phyloP scores from a whole-genome alignment of 192 early-diverging fungal genomes.

The Coemansia sp. region DNA sequence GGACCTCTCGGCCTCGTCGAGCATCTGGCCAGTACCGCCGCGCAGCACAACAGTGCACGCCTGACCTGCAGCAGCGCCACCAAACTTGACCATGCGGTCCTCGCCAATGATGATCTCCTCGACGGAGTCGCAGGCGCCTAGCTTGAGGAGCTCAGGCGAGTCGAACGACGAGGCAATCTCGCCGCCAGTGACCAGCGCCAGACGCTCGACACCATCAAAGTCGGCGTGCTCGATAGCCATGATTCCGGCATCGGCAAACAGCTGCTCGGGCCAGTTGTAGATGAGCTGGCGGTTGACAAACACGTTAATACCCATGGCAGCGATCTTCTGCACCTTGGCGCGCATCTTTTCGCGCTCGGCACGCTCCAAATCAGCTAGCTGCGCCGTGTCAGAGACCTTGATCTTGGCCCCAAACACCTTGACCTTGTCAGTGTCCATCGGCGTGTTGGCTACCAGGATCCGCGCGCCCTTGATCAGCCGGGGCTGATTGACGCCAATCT shows the following conservation, averaged over 20 bases:
- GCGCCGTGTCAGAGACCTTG: slow-evolving; percentile 93
- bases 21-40: slow-evolving; percentile 90
- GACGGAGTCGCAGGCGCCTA: slow-evolving; percentile 94
- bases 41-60: slow-evolving; percentile 98
- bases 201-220: slow-evolving; percentile 96
- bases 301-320: slow-evolving; percentile 95
- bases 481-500: slow-evolving; percentile 98
- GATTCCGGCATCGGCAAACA: slow-evolving; percentile 97
- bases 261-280: slow-evolving; percentile 99
- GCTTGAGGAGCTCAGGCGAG: slow-evolving; percentile 92
- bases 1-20: slow-evolving; percentile 97
- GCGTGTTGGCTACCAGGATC: slow-evolving; percentile 98
- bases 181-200: slow-evolving; percentile 97
- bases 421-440: slow-evolving; percentile 99
- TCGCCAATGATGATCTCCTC: slow-evolving; percentile 99
- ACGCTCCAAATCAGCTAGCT: slow-evolving; percentile 97
- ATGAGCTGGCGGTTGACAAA: slow-evolving; percentile 99
- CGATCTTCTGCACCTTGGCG: slow-evolving; percentile 98
- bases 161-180: slow-evolving; percentile 99
- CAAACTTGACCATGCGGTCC: slow-evolving; percentile 97
- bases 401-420: slow-evolving; percentile 99
- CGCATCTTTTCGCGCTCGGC: slow-evolving; percentile 99
- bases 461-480: slow-evolving; percentile 94
- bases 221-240: slow-evolving; percentile 98
- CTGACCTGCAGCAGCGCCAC: slow-evolving; percentile 91